Conservation (phyloP, 1,284 basidiomycete species). For the Inonotus obliquus region DNA sequence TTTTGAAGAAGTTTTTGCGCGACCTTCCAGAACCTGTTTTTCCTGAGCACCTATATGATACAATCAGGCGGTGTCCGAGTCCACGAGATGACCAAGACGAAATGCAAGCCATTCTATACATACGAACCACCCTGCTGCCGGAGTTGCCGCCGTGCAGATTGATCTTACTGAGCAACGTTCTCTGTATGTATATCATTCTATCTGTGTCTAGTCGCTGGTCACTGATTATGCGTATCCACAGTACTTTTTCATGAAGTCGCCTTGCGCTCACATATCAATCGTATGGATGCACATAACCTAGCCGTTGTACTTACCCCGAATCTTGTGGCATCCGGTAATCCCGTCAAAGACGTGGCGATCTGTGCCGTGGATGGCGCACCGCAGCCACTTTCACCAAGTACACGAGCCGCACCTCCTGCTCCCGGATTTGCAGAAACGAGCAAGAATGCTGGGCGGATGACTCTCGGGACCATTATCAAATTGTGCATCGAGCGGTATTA, state of each 20-base stretch:
- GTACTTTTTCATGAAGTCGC: conserved; percentile 82
- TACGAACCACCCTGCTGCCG: conserved; percentile 62
- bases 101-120: conserved; percentile 53
- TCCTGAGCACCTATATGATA: conserved; percentile 58
- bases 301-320: conserved; percentile 77
- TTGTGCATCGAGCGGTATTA: conserved; percentile 79
- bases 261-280: conserved; percentile 55
- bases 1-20: conserved; percentile 80
- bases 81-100: conserved; percentile 51
- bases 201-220: neutral
- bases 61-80: conserved; percentile 63
- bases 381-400: conserved; percentile 22
- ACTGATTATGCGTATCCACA: conserved; percentile 5
- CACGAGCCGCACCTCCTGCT: conserved; percentile 22
- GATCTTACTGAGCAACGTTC: conserved; percentile 64
- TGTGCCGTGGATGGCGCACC: conserved; percentile 53
- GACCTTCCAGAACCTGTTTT: conserved; percentile 76
- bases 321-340: conserved; percentile 63
- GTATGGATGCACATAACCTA: conserved; percentile 82
- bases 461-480: conserved; percentile 67
- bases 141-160: conserved; percentile 66
- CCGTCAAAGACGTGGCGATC: conserved; percentile 67
- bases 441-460: conserved; percentile 45
- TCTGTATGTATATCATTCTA: conserved; percentile 50
- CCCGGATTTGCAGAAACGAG: conserved; percentile 22